These are phyloP conservation scores for Starmerella bombi DNA, from an alignment of 805 yeast species.

Conservation along the genomic window DNA sequence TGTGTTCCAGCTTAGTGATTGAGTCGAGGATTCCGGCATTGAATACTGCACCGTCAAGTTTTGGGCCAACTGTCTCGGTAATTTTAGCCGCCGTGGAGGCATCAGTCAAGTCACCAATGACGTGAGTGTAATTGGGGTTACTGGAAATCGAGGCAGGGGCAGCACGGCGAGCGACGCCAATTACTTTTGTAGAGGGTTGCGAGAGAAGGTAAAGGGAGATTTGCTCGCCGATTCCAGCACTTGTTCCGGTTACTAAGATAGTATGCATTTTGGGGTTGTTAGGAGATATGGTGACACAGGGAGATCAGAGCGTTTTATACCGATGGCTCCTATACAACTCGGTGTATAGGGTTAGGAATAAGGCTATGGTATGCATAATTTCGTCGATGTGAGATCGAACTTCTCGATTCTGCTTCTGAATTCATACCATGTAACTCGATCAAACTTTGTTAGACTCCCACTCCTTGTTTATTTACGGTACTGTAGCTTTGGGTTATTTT, in stretches of 20 bases:
- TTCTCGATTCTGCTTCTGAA: too few species aligned
- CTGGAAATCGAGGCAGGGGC: conserved; percentile 29
- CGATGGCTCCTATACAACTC: too few species aligned
- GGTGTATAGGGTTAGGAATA: too few species aligned
- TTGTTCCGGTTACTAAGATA: conserved; percentile 22
- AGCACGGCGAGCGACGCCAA: conserved; percentile 62
- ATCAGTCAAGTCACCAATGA: conserved; percentile 44
- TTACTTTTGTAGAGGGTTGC: conserved; percentile 33
- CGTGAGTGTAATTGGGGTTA: conserved; percentile 27
- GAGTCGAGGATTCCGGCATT: conserved; percentile 76
- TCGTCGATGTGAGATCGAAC: too few species aligned
- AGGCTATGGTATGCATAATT: too few species aligned
- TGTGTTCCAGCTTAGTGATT: conserved; percentile 38
- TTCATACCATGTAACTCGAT: too few species aligned
- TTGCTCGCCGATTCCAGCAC: conserved; percentile 49
- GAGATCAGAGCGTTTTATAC: too few species aligned
- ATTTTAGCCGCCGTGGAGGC: conserved; percentile 26
- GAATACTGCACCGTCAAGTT: conserved; percentile 38
- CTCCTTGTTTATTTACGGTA: too few species aligned
- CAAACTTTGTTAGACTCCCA: too few species aligned
- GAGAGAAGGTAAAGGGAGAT: conserved; percentile 43
- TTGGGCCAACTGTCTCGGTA: conserved; percentile 23
- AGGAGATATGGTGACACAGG: too few species aligned
- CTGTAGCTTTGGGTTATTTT: too few species aligned
- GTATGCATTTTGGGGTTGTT: too few species aligned